These are phyloP conservation scores for Miamiensis avidus DNA, from an alignment of 169 alveolate genomes.

Conservation along the genomic window DNA sequence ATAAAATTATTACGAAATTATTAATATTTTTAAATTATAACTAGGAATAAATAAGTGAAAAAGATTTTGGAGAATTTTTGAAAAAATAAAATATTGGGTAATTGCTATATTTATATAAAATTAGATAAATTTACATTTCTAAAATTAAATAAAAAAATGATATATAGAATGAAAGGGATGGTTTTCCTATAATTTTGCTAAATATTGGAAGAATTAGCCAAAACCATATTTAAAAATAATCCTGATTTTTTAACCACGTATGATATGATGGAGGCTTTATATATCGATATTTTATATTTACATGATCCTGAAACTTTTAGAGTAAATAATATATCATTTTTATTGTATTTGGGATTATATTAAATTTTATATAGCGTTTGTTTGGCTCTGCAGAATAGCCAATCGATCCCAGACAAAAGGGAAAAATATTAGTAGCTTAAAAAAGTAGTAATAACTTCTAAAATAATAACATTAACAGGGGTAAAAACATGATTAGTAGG, in stretches of 20 bases:
- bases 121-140: no score
- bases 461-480: neutral
- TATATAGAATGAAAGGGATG: neutral
- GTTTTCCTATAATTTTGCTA: neutral
- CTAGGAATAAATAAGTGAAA: neutral
- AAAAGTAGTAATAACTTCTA: neutral
- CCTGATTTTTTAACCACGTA: neutral
- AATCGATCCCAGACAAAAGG: neutral
- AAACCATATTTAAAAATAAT: no score
- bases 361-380: neutral
- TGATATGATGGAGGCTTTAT: neutral
- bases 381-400: neutral
- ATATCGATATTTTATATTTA: no score
- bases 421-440: neutral
- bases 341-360: neutral
- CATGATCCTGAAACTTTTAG: neutral
- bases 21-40: no score
- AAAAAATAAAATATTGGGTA: neutral
- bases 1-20: no score
- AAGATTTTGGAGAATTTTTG: neutral
- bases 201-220: neutral
- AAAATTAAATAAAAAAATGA: no score
- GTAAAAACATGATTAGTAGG: no score
- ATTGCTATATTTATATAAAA: no score
- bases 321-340: neutral